Conservation (phyloP, 805 yeast genomes). For the Candida morakotiae region DNA sequence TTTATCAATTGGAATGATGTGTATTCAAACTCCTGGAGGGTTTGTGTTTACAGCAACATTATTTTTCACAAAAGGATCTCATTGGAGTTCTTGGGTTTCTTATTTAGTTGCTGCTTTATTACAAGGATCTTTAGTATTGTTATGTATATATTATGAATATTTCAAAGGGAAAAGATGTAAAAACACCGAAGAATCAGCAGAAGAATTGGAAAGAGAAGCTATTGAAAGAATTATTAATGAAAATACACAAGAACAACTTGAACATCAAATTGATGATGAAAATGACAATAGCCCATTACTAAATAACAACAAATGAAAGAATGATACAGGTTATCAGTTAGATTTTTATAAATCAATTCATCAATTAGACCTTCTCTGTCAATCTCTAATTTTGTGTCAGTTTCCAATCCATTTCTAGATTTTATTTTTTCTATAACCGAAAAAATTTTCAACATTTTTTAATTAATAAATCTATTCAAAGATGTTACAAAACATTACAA, state of each 20-base stretch:
- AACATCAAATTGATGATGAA: conserved; percentile 1
- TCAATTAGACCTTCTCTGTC: too few species aligned
- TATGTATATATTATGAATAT: conserved; percentile 55
- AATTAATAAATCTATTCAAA: not conserved
- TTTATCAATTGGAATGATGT: conserved; percentile 74
- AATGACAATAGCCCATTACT: not conserved
- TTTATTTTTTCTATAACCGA: not conserved
- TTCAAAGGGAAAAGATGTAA: conserved; percentile 12
- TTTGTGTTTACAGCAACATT: conserved; percentile 72
- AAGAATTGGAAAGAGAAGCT: conserved; percentile 22
- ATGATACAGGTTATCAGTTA: conserved; percentile 3
- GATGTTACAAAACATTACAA: conserved; percentile 27
- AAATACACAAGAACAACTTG: conserved; percentile 15
- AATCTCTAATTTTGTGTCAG: not conserved
- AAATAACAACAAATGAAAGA: not conserved
- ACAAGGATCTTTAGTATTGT: conserved; percentile 55
- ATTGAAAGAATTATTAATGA: conserved; percentile 27
- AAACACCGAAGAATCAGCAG: conserved; percentile 17
- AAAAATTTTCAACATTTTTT: not conserved
- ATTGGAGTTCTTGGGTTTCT: conserved; percentile 87
- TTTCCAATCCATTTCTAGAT: not conserved
- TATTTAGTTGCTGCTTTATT: conserved; percentile 66
- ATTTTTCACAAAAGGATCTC: conserved; percentile 66
- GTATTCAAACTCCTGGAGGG: conserved; percentile 88
- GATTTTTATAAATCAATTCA: too few species aligned